phyloP scores from a whole-genome alignment of 2,329 filamentous ascomycete genomes.

The Torrubiellomyces zombiae region DNA sequence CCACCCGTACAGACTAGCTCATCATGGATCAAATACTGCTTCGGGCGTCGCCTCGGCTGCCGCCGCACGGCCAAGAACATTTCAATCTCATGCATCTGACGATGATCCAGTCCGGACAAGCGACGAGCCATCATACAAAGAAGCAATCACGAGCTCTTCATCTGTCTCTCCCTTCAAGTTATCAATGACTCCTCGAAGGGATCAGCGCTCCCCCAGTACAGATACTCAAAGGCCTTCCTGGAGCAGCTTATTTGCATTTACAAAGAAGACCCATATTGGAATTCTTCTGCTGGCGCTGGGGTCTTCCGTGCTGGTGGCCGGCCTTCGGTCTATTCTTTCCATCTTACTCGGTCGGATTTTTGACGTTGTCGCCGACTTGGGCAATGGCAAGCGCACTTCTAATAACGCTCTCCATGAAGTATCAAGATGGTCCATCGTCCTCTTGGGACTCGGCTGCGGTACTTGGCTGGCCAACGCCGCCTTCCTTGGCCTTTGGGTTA shows the following conservation, averaged over 20 bases:
- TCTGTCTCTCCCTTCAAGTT: too few species aligned
- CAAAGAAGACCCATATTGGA: slow-evolving; percentile 39
- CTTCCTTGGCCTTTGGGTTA: slow-evolving; percentile 55
- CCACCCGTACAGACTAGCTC: too few species aligned
- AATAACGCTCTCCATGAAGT: slow-evolving; percentile 37
- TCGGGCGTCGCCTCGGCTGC: too few species aligned
- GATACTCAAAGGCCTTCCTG: slow-evolving; percentile 15
- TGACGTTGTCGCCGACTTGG: slow-evolving; percentile 50
- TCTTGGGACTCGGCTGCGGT: slow-evolving; percentile 44
- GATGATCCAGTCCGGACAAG: too few species aligned
- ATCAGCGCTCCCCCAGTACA: too few species aligned
- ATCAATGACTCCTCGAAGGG: too few species aligned
- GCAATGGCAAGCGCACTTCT: slow-evolving; percentile 31
- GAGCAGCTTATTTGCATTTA: slow-evolving; percentile 53
- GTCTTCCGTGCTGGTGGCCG: slow-evolving; percentile 41
- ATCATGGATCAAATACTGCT: too few species aligned
- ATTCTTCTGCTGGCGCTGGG: slow-evolving; percentile 36
- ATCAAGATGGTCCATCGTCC: slow-evolving; percentile 40
- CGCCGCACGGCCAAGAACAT: too few species aligned
- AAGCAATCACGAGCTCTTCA: too few species aligned
- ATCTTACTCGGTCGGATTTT: slow-evolving; percentile 63
- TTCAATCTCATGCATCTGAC: too few species aligned
- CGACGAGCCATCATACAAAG: too few species aligned
- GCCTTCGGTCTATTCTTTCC: slow-evolving; percentile 47
- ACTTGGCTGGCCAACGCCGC: slow-evolving; percentile 51